Conservation (phyloP, 2,329 filamentous ascomycete species). For the Beauveria bassiana region DNA sequence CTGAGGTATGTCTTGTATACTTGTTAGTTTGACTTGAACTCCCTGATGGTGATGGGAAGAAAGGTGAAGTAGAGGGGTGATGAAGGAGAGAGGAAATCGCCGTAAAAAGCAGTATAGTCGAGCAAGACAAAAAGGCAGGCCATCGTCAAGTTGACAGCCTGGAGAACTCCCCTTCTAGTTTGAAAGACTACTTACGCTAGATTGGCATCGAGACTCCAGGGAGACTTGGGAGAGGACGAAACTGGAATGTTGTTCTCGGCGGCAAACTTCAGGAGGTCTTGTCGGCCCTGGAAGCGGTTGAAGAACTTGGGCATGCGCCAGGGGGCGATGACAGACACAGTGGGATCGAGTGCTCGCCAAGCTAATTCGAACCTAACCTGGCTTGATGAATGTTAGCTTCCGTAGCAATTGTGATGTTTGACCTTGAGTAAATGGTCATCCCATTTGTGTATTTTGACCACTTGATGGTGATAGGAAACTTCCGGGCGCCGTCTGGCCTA, state of each 20-base stretch:
- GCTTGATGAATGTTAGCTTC: conserved; percentile 14
- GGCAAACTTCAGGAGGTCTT: conserved; percentile 67
- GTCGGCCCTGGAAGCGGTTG: conserved; percentile 61
- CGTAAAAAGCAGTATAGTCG: neutral
- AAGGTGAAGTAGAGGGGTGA: neutral
- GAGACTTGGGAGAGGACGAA: conserved; percentile 63
- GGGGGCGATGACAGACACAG: conserved; percentile 64
- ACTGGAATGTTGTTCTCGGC: conserved; percentile 60
- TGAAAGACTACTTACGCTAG: neutral
- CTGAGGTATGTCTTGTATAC: conserved; percentile 34
- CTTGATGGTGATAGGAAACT: conserved; percentile 3
- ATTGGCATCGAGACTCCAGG: conserved; percentile 47
- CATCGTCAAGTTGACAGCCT: neutral
- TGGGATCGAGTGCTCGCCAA: conserved; percentile 40
- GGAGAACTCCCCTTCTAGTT: neutral
- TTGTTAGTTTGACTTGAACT: neutral
- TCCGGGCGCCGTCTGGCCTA: neutral
- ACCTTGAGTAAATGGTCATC: neutral
- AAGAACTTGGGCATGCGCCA: conserved; percentile 66
- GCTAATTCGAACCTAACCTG: conserved; percentile 33
- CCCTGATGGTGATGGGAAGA: conserved; percentile 29
- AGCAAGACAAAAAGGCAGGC: neutral
- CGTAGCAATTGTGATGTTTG: neutral
- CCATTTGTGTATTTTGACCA: conserved; percentile 4
- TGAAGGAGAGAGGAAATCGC: neutral